Percentiles rank a stretch among this genome's conserved stretches.
Conservation (phyloP, 78 protist species). For the Planoprotostelium fungivorum region DNA sequence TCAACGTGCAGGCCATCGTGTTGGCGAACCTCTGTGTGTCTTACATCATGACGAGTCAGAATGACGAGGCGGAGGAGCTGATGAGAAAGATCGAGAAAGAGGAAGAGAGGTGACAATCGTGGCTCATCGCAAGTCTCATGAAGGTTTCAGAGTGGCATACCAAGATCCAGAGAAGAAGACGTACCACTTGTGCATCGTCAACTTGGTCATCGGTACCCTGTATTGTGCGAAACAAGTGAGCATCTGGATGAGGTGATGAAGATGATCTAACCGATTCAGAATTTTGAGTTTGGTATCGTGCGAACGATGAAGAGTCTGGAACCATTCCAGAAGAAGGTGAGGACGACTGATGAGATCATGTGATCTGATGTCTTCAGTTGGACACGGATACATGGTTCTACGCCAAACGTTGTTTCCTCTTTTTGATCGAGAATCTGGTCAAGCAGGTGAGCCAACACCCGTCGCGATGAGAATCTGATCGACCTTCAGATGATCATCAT, state of each 20-base stretch:
- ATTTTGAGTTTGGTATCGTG: constrained; percentile 72
- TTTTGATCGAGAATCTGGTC: constrained; percentile 59
- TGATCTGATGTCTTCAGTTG: background rate
- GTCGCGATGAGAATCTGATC: background rate
- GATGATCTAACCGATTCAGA: background rate
- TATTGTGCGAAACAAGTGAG: constrained; percentile 67
- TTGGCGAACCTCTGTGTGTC: constrained; percentile 80
- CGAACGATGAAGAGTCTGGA: constrained; percentile 75
- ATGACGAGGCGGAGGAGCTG: constrained; percentile 70
- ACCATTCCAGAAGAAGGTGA: constrained; percentile 52
- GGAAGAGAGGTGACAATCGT: constrained; percentile 44
- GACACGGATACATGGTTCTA: constrained; percentile 82
- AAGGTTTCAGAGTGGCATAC: background rate
- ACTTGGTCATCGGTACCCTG: constrained; percentile 85
- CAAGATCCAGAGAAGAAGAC: constrained; percentile 50
- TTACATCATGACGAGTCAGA: constrained; percentile 70
- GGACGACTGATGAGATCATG: background rate
- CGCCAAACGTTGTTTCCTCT: constrained; percentile 75
- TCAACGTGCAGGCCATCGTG: constrained; percentile 65
- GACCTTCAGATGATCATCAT: constrained; percentile 70
- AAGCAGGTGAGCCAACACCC: constrained; percentile 16
- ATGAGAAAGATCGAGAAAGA: constrained; percentile 61
- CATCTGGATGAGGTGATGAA: background rate
- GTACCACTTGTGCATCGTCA: constrained; percentile 73
- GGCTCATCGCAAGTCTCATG: background rate